phyloP scores from a whole-genome alignment of 2,329 filamentous ascomycete species.

The Cladosporium halotolerans region DNA sequence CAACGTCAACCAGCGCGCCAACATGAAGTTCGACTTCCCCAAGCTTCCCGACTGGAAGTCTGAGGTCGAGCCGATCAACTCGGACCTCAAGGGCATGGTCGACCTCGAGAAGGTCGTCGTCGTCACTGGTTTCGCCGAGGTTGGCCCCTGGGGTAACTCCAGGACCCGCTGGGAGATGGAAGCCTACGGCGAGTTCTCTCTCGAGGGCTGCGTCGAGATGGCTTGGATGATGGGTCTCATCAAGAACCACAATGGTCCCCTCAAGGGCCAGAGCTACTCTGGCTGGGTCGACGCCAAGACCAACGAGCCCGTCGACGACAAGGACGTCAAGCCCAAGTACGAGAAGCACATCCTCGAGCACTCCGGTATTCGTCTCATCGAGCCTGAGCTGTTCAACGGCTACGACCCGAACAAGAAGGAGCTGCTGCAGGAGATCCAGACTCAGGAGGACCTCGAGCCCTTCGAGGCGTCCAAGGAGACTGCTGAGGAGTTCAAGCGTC shows the following conservation, averaged over 20 bases:
- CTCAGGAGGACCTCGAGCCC: constrained; percentile 92
- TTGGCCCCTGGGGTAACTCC: constrained; percentile 97
- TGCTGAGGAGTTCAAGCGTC: constrained; percentile 91
- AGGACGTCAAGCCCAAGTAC: constrained; percentile 95
- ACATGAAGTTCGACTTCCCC: constrained; percentile 97
- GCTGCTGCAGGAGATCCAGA: constrained; percentile 93
- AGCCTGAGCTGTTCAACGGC: constrained; percentile 91
- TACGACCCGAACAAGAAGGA: constrained; percentile 99
- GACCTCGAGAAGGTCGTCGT: constrained; percentile 97
- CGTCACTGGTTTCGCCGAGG: constrained; percentile 91
- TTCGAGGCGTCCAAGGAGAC: constrained; percentile 98
- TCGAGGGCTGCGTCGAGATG: constrained; percentile 98
- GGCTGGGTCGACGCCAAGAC: constrained; percentile 96
- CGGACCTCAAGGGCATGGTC: constrained; percentile 91
- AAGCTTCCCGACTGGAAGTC: constrained; percentile 82
- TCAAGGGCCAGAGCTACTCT: constrained; percentile 94
- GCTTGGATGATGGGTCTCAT: constrained; percentile 99
- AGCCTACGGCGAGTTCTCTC: constrained; percentile 88
- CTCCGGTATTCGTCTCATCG: constrained; percentile 93
- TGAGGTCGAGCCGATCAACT: constrained; percentile 83
- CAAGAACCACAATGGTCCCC: constrained; percentile 92
- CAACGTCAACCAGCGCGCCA: constrained; percentile 85
- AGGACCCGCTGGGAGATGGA: constrained; percentile 99
- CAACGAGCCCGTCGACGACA: constrained; percentile 92
- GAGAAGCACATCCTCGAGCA: constrained; percentile 96